Percentiles rank a stretch among this genome's conserved stretches.
Conservation (phyloP, 2,329 filamentous ascomycete species). For the Thelonectria discophora region DNA sequence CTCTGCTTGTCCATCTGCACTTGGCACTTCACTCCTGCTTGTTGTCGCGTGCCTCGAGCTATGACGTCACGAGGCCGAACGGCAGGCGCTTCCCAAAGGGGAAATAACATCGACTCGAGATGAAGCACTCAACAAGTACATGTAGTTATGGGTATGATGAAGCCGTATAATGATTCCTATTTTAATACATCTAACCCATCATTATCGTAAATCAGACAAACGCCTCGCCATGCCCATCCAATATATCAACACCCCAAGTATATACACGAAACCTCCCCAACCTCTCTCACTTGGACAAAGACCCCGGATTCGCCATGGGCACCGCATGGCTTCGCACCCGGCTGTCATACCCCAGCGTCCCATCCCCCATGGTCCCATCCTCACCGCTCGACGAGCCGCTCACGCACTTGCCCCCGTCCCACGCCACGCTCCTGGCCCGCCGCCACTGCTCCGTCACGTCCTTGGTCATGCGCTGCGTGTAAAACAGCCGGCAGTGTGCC, state of each 20-base stretch:
- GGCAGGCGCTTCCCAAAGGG: neutral
- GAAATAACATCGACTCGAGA: neutral
- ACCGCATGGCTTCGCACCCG: conserved; percentile 34
- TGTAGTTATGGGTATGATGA: too few species aligned
- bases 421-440: conserved; percentile 28
- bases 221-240: conserved; percentile 22
- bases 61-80: neutral
- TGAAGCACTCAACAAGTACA: too few species aligned
- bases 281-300: conserved; percentile 15
- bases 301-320: conserved; percentile 30
- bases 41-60: too few species aligned
- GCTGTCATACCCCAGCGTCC: conserved; percentile 30
- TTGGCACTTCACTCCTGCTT: too few species aligned
- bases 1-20: too few species aligned
- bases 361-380: conserved; percentile 31
- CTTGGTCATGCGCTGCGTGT: conserved; percentile 61
- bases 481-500: conserved; percentile 69
- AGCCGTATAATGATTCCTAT: neutral
- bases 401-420: conserved; percentile 32
- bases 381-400: conserved; percentile 31
- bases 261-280: conserved; percentile 18
- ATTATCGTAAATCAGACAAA: neutral
- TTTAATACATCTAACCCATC: neutral
- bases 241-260: conserved; percentile 6
- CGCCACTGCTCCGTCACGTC: conserved; percentile 64